Conservation (phyloP, 371 early-diverging fungal genomes). For the Mortierella sp. region DNA sequence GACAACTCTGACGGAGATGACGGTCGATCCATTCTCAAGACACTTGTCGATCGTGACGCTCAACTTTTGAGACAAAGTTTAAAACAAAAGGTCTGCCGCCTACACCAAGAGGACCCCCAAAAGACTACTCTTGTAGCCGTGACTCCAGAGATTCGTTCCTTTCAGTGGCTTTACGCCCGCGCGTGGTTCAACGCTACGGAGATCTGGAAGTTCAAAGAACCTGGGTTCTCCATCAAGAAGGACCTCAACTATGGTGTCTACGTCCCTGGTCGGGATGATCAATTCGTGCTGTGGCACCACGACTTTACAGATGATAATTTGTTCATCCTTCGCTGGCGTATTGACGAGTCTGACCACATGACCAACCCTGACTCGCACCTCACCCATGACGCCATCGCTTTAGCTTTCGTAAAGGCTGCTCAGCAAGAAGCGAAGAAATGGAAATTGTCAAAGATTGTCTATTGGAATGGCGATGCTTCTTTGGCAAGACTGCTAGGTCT, state of each 20-base stretch:
- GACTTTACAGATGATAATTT: slow-evolving; percentile 48
- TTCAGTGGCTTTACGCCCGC: slow-evolving; percentile 47
- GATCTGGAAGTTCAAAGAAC: slow-evolving; percentile 7
- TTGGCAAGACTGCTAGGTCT: slow-evolving; percentile 30
- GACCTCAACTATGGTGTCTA: slow-evolving; percentile 23
- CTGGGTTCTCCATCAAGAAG: slow-evolving; percentile 10
- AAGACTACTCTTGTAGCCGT: slow-evolving; percentile 31
- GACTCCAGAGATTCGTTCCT: slow-evolving; percentile 27
- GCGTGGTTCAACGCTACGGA: slow-evolving; percentile 33
- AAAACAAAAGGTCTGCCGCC: neutral
- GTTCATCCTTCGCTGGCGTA: slow-evolving; percentile 46
- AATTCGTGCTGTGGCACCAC: slow-evolving; percentile 50
- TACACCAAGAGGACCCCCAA: neutral
- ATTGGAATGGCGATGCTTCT: slow-evolving; percentile 29
- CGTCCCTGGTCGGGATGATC: slow-evolving; percentile 12
- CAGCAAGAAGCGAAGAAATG: slow-evolving; percentile 42
- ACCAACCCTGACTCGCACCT: neutral
- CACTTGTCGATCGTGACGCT: slow-evolving; percentile 22
- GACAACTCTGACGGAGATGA: slow-evolving; percentile 2
- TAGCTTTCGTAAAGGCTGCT: slow-evolving; percentile 31
- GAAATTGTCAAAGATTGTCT: slow-evolving; percentile 42
- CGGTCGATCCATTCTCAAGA: neutral
- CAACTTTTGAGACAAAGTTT: slow-evolving; percentile 20
- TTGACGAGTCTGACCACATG: slow-evolving; percentile 1
- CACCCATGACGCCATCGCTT: slow-evolving; percentile 19